Conservation (phyloP, 2,329 filamentous ascomycete species). For the Pseudocercospora musae region DNA sequence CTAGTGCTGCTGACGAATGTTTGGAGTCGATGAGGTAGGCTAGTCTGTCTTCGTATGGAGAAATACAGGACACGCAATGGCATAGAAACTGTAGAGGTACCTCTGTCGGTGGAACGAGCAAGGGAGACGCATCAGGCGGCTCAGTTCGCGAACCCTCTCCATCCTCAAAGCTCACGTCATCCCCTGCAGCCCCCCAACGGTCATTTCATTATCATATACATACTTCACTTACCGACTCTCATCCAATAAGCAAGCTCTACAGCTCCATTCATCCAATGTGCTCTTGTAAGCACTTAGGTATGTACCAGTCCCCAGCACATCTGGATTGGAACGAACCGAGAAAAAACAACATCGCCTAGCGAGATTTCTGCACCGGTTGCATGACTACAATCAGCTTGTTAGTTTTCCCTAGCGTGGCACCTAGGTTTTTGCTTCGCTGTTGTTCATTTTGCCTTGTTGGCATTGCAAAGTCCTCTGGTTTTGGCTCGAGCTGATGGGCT, state of each 20-base stretch:
- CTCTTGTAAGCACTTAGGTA: not conserved
- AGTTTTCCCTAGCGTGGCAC: not conserved
- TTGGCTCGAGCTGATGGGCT: no score
- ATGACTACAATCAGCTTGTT: not conserved
- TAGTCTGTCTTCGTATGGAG: no score
- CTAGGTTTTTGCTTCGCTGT: not conserved
- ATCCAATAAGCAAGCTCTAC: not conserved
- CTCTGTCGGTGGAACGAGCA: no score
- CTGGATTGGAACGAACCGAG: not conserved
- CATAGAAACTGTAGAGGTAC: no score
- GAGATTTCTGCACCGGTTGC: not conserved
- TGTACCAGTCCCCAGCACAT: not conserved
- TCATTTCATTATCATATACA: not conserved
- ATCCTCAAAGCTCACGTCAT: no score
- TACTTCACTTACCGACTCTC: not conserved
- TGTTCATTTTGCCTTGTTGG: not conserved
- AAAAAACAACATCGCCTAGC: not conserved
- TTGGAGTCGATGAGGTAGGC: no score
- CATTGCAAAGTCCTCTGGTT: no score
- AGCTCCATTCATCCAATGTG: not conserved
- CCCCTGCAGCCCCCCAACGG: not conserved
- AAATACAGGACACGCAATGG: no score
- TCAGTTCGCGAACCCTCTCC: no score
- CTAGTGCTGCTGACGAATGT: no score
- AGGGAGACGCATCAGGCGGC: no score